These are phyloP conservation scores for Raffaelea ambrosiae DNA, from an alignment of 2,329 filamentous ascomycete species.

Conservation along the genomic window DNA sequence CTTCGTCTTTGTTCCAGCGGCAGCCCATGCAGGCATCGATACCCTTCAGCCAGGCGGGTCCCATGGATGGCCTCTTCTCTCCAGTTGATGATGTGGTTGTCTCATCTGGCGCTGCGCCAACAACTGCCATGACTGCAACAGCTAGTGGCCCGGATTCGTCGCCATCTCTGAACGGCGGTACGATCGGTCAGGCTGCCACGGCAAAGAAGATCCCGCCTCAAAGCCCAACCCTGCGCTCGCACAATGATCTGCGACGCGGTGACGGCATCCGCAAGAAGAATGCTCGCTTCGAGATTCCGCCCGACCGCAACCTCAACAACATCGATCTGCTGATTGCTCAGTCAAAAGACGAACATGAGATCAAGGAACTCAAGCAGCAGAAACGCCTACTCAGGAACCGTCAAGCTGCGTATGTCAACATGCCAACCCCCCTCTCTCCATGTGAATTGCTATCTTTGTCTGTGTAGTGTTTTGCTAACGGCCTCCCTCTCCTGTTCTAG, in stretches of 20 bases:
- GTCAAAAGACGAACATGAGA: conserved; percentile 82
- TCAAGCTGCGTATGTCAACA: conserved; percentile 89
- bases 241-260: conserved; percentile 68
- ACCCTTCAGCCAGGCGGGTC: conserved; percentile 34
- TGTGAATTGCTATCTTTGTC: too few species aligned
- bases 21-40: conserved; percentile 29
- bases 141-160: conserved; percentile 3
- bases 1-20: conserved; percentile 42
- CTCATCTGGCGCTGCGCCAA: conserved; percentile 32
- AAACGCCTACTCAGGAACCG: conserved; percentile 91
- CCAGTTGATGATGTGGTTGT: conserved; percentile 37
- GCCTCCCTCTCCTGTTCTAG: conserved; percentile 33
- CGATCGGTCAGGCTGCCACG: neutral
- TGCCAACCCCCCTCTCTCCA: too few species aligned
- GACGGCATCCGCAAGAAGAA: conserved; percentile 99
- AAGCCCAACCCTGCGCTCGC: conserved; percentile 62
- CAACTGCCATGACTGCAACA: neutral
- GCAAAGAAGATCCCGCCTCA: conserved; percentile 56
- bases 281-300: conserved; percentile 91
- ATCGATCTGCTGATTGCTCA: conserved; percentile 88
- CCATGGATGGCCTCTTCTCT: conserved; percentile 41
- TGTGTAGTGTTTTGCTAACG: conserved; percentile 33
- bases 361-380: conserved; percentile 98
- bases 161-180: conserved; percentile 9
- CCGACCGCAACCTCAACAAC: conserved; percentile 85